Base-by-base conservation (phyloP, 805 yeast genomes). In the Kodamaea hsintzibuensis region DNA sequence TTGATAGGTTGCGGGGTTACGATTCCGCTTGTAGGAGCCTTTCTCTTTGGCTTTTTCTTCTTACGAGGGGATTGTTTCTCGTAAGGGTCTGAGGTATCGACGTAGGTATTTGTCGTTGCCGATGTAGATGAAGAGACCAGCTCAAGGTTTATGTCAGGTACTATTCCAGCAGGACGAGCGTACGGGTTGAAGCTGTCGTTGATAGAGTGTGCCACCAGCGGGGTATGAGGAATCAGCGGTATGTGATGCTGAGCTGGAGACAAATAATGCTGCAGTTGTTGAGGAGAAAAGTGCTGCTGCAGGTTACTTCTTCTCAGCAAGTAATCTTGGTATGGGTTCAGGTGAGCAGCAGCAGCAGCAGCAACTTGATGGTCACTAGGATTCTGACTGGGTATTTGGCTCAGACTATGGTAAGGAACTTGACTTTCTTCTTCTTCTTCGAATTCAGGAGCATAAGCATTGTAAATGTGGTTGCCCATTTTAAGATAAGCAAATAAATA, bases 381-480 rank as follows among this genome's bases (percentile, higher is more conserved):
- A 30, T 30, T 3, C 35, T 30, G 35, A 8, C 35, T 30, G n/a
- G n/a, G n/a, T n/a, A n/a, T n/a, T n/a, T n/a, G n/a, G n/a, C n/a
- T n/a, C n/a, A n/a, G n/a, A n/a, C n/a, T n/a, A 9, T 27, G 33
- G 33, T 27, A 27, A 9, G 33, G n/a, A n/a, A n/a, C 33, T 40
- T 45, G 25, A 19, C 39, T 16, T 9, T 43, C 42, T 47, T 52
- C 47, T 3, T 27, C 39, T 18, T 42, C 39, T 40, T 43, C 46
- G 30, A 40, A 42, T 44, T 42, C 44, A 33, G 47, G 52, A 3
- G 44, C 47, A 25, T 42, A 50, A n/a, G 37, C 49, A 45, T 46
- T 54, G 39, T 53, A 53, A 25, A 50, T 51, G 43, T 47, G 57
- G 47, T 51, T 53, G 25, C 58, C 51, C 60, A 57, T 57, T 5